Base-by-base conservation (phyloP, 1,284 basidiomycete genomes). In the Neonothopanus nambi region DNA sequence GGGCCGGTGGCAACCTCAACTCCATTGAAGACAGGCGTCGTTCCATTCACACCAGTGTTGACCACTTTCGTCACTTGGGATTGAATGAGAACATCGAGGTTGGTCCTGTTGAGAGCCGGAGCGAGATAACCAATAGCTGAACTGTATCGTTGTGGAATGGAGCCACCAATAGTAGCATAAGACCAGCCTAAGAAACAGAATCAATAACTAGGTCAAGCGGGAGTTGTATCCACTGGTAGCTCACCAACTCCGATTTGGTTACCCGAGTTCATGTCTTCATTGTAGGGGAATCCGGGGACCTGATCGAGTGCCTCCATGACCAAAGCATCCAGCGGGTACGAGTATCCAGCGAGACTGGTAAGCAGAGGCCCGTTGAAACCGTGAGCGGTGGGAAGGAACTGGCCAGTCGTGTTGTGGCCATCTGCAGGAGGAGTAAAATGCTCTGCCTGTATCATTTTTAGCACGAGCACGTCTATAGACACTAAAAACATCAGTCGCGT, bases 71-170 rank as follows among this genome's bases (percentile, higher is more conserved):
- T 61, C 11, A 62, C 65, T 20, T 48, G 54, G 0, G 61, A 58
- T 3, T 59, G 11, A 11, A 66, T 51, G 1, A 66, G 52, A 35
- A 66, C 55, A 45, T 65, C 57, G 33, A 67, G 57, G 50, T 65
- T 67, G 1, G 58, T 15, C 4, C 64, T 49, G 17, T 35, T 28
- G 7, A 62, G 37, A 3, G 30, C 49, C 21, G 63, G 61, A 9
- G 44, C 50, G 1, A 66, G 59, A 53, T 60, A 65, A 7, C 61
- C 55, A n/a, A 58, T 61, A 1, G 60, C 58, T 28, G 65, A 55
- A 47, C 61, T 62, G 50, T 57, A 59, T 2, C 65, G 59, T 28
- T 53, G 42, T 8, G 30, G 30, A 33, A 33, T 33, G 13, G 30
- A 11, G 9, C 30, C 30, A 2, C 50, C 52, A 21, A 65, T 52